Evolutionary conservation across 148 eudicot genomes (phyloP).

Genomic region (Pharnaceum exiguum): DNA sequence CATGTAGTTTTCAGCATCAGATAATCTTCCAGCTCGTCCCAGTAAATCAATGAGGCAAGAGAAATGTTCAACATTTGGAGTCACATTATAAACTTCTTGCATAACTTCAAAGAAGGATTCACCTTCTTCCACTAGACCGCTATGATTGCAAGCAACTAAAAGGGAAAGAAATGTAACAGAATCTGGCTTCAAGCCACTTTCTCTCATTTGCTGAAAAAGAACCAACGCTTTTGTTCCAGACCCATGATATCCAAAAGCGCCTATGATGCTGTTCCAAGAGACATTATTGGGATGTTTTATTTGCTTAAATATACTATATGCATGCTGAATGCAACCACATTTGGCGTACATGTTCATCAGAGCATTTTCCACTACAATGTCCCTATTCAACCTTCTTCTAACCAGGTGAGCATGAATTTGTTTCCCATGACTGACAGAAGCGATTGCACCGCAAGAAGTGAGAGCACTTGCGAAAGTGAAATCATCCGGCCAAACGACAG

Average conservation of each 20-base stretch:
- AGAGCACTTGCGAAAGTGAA: slow-evolving; percentile 48
- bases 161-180: slow-evolving; percentile 44
- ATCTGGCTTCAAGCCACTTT: slow-evolving; percentile 38
- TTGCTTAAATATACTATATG: slow-evolving; percentile 27
- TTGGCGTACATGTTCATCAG: slow-evolving; percentile 63
- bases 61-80: slow-evolving; percentile 43
- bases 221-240: slow-evolving; percentile 31
- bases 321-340: slow-evolving; percentile 42
- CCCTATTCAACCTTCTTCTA: slow-evolving; percentile 27
- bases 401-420: slow-evolving; percentile 43
- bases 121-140: slow-evolving; percentile 51
- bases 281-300: slow-evolving; percentile 33
- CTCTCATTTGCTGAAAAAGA: slow-evolving; percentile 40
- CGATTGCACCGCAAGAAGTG: slow-evolving; percentile 40
- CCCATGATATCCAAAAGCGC: slow-evolving; percentile 54
- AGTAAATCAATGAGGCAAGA: slow-evolving; percentile 55
- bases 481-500: slow-evolving; percentile 30
- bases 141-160: slow-evolving; percentile 55
- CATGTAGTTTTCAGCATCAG: slow-evolving; percentile 35
- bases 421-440: slow-evolving; percentile 40
- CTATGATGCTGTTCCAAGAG: slow-evolving; percentile 56
- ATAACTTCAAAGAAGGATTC: slow-evolving; percentile 31
- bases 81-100: slow-evolving; percentile 26
- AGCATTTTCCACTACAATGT: slow-evolving; percentile 42
- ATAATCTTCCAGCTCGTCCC: slow-evolving; percentile 46